Evolutionary conservation across 169 alveolate species (phyloP), one percentile per base, ranked within the genome.

Genomic region (Ichthyophthirius multifiliis): DNA sequence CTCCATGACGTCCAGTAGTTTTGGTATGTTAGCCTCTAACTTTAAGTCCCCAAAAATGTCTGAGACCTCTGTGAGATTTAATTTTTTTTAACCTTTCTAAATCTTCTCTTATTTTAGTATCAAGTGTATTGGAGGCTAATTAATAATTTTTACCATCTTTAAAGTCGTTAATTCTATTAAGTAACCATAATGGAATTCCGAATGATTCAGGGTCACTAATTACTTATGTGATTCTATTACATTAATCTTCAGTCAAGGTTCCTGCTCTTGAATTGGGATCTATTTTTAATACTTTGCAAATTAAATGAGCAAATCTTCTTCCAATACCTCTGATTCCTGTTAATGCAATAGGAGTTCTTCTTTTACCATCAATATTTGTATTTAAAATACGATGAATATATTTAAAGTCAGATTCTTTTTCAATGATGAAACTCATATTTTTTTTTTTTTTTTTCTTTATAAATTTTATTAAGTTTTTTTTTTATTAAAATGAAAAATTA

Each of bases 1-100:
- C 93, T 83, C 99, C 99, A 91, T 98, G 98, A 90, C 99, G 96
- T 46, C 99, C 99, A 62, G 99, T 98, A 55, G 99, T 97, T 94
- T 97, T 97, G 91, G 99, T 98, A 93, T 98, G 99, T 95, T 99
- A 99, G 45, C 99, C 99, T 83, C 99, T 97, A 85, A 98, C 99
- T 89, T 98, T 97, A 71, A 98, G 94, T 83, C 99, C 99, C 98
- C 99, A 96, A 97, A 94, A 97, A 92, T 98, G 99, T 87, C 99
- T 97, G 27, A 78, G 81, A 91, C 99, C 99, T 87, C 99, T 93
- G 97, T 98, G 99, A 62, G 94, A 93, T 85, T 98, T 92, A 93
- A 98, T 98, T 94, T 98, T 98, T 97, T 98, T 98, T 94, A 98
- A 91, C 84, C 99, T 95, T 92, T 98, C 99, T 74, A 98, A 91